Evolutionary conservation across 2,329 filamentous ascomycete species (phyloP), one percentile per base, ranked within the genome.

Genomic region (Botrytis deweyae): DNA sequence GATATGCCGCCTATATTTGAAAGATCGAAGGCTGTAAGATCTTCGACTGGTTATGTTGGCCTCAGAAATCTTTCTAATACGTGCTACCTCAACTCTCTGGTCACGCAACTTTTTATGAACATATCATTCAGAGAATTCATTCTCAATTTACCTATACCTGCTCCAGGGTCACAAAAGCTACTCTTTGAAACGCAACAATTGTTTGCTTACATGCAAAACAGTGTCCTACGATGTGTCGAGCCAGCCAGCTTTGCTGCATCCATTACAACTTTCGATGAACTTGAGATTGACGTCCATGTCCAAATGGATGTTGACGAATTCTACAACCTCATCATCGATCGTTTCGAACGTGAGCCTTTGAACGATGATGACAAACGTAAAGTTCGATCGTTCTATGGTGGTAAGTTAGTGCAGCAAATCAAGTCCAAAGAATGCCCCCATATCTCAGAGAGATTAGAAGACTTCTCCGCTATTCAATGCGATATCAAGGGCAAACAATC

Each of bases 291-390:
- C 81, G 91, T 97, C 40, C 90, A 91, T 73, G 90, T 93, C 74
- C 96, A 99, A 82, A 98, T 99, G 93, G 96, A 99, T 81, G 96
- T 98, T 8, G 96, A 98, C 78, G 95, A 98, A 81, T 99, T 98
- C 81, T 98, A 97, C 84, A 97, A 96, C 79, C 87, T 97, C 7
- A 87, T 99, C 0, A 96, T 98, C 78, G 94, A 97, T 81, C 89
- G 94, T 40, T 94, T 94, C 88, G 97, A 99, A 81, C 88, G 89
- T 14, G 93, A 97, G 79, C 89, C 98, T 76, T 82, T 88, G 29
- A 87, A 88, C 16, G 83, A 86, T 2, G 87, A 90, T n/a, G 89
- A 90, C 49, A 97, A 93, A 82, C 90, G 89, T 76, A 84, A 83
- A 36, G 92, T 99, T 76, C 89, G 92, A 68, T 91, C 91, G 0